Conservation (phyloP, 139 green algal species). For the Trebouxia sp. region DNA sequence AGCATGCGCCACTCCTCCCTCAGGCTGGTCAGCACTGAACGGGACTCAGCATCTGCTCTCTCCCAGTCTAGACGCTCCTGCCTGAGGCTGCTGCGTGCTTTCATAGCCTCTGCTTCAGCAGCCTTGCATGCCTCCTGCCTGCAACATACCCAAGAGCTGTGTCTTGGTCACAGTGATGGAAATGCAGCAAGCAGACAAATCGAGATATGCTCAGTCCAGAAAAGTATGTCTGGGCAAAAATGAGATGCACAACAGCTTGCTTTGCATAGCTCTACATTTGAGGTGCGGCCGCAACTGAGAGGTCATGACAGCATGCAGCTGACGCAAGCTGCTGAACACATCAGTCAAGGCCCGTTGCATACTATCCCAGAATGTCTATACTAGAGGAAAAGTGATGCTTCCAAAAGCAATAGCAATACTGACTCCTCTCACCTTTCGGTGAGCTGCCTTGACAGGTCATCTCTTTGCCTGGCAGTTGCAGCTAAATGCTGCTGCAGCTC, state of each 20-base stretch:
- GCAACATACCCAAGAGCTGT: not conserved
- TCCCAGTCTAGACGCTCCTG: conserved; percentile 14
- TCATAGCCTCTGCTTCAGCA: not conserved
- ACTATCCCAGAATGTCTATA: too few relatives aligned
- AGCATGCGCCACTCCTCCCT: conserved; percentile 19
- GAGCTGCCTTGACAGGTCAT: not conserved
- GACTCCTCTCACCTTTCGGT: not conserved
- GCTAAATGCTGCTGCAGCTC: not conserved
- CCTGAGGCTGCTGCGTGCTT: not conserved
- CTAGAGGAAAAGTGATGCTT: too few relatives aligned
- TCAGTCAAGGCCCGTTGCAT: too few relatives aligned
- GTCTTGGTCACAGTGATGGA: too few relatives aligned
- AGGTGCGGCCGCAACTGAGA: not conserved
- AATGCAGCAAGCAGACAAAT: too few relatives aligned
- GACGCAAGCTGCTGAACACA: too few relatives aligned
- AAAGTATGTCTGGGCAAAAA: not conserved
- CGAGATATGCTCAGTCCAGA: not conserved
- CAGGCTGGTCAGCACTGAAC: not conserved
- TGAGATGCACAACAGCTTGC: not conserved
- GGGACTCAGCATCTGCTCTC: conserved; percentile 10
- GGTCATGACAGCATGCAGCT: not conserved
- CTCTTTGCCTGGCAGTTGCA: not conserved
- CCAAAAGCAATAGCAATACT: too few relatives aligned
- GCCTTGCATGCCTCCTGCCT: conserved; percentile 7
- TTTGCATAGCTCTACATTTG: too few relatives aligned